Percentiles rank a stretch among this genome's conserved stretches.
phyloP scores from a whole-genome alignment of 192 early-diverging fungal genomes.

The Piromyces sp. region DNA sequence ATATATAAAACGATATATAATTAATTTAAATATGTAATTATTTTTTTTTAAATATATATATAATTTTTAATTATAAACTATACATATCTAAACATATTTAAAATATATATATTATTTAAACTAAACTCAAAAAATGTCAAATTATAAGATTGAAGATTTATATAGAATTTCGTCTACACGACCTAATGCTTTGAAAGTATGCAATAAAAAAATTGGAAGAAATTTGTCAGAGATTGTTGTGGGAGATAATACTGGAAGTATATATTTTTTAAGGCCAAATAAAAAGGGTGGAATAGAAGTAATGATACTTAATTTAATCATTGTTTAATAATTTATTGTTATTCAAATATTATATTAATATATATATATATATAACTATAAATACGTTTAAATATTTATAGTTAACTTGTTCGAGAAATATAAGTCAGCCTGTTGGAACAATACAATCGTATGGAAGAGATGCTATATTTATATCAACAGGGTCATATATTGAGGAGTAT shows the following conservation, averaged over 20 bases:
- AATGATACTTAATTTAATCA: not conserved
- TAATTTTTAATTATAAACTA: no score
- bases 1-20: no score
- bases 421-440: not conserved
- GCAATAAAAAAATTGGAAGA: not conserved
- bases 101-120: no score
- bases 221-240: not conserved
- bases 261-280: not conserved
- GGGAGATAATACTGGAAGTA: not conserved
- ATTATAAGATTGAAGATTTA: not conserved
- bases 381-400: not conserved
- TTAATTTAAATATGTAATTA: no score
- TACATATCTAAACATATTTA: no score
- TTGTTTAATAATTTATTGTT: no score
- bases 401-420: not conserved
- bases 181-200: not conserved
- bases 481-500: not conserved
- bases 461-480: not conserved
- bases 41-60: no score
- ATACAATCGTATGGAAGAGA: not conserved
- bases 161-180: not conserved
- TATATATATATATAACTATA: no score
- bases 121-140: not conserved
- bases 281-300: not conserved
- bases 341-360: no score